Evolutionary conservation across 257 asterid genomes (phyloP).

Genomic region (Nicotiana noctiflora): DNA sequence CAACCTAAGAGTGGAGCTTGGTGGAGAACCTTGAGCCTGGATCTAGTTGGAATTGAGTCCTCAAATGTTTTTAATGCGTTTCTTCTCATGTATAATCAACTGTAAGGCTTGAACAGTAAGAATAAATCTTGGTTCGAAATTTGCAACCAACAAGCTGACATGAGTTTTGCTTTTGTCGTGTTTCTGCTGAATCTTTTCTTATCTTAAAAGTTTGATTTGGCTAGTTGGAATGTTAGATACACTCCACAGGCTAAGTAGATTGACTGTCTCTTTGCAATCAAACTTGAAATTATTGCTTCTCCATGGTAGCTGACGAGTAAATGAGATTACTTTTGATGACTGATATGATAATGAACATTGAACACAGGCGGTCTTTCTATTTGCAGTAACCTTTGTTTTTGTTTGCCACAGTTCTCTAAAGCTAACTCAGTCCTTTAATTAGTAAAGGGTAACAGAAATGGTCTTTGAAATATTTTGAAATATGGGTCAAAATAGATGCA

Average conservation of each 20-base stretch:
- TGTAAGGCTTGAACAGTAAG: not conserved
- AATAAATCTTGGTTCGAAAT: slow-evolving; percentile 15
- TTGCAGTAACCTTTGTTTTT: not conserved
- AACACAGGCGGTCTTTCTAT: not conserved
- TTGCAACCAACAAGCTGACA: slow-evolving; percentile 12
- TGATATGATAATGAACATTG: not conserved
- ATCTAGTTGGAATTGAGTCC: not conserved
- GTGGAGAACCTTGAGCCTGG: slow-evolving; percentile 55
- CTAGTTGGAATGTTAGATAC: not conserved
- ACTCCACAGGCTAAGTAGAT: not conserved
- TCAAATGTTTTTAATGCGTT: not conserved
- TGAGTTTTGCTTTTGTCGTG: not conserved
- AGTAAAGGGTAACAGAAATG: not conserved
- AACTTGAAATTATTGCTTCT: not conserved
- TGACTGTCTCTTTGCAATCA: not conserved
- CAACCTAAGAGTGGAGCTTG: slow-evolving; percentile 80
- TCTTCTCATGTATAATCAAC: not conserved
- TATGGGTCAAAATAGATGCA: not conserved
- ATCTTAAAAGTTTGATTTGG: not conserved
- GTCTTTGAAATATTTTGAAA: not conserved
- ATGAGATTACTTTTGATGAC: not conserved
- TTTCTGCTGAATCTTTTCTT: not conserved
- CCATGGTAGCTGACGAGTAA: not conserved
- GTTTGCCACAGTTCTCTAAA: not conserved
- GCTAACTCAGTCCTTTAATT: not conserved